These are phyloP conservation scores for Cornus kousa DNA, from an alignment of 148 eudicot genomes.

Conservation along the genomic window DNA sequence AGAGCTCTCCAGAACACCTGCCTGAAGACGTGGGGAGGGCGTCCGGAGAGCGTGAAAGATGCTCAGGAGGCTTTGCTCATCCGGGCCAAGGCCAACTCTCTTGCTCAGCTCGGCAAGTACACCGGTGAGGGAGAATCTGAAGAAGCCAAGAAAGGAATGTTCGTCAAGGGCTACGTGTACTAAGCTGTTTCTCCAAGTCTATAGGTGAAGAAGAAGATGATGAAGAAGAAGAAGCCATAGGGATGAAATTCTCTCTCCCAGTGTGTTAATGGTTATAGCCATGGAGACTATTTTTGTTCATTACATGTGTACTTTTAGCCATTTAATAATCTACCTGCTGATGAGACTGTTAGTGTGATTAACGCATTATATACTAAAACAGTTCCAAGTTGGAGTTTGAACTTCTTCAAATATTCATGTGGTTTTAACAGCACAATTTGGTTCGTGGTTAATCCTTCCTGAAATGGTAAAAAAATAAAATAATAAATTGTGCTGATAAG, in stretches of 20 bases:
- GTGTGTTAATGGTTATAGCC: slow-evolving; percentile 14
- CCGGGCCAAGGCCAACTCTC: slow-evolving; percentile 85
- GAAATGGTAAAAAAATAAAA: too few species aligned
- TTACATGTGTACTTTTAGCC: slow-evolving; percentile 15
- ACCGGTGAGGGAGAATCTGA: slow-evolving; percentile 84
- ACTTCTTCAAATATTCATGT: too few species aligned
- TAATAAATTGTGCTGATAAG: too few species aligned
- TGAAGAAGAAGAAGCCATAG: not conserved
- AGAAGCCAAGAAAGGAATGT: slow-evolving; percentile 78
- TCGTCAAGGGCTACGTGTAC: slow-evolving; percentile 83
- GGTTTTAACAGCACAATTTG: too few species aligned
- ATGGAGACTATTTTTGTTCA: slow-evolving; percentile 21
- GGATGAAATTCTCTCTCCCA: slow-evolving; percentile 1
- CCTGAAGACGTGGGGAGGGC: slow-evolving; percentile 92
- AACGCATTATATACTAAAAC: too few species aligned
- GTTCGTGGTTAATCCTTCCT: too few species aligned
- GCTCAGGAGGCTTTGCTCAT: slow-evolving; percentile 70
- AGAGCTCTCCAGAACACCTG: slow-evolving; percentile 94
- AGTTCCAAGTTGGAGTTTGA: too few species aligned
- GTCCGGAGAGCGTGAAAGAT: slow-evolving; percentile 67
- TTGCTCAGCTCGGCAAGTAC: slow-evolving; percentile 92
- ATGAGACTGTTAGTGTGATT: not conserved
- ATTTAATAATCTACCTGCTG: slow-evolving; percentile 9
- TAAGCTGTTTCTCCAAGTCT: slow-evolving; percentile 26
- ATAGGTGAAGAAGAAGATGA: slow-evolving; percentile 8